Conservation (phyloP, 2,329 filamentous ascomycete genomes). For the Claviceps citrina region DNA sequence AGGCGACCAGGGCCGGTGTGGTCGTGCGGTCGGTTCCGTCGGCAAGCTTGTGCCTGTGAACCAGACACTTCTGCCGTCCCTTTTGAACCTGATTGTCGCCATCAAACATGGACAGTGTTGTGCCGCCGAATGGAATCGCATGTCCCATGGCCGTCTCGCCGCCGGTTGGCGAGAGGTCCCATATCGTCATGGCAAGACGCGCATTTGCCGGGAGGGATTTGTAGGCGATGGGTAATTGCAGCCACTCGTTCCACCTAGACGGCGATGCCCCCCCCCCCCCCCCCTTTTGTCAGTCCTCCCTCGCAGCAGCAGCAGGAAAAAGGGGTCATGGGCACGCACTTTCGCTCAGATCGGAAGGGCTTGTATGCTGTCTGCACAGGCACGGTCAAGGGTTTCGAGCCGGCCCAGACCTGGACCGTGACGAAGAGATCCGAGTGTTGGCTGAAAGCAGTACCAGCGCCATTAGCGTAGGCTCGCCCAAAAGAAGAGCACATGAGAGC, state of each 20-base stretch:
- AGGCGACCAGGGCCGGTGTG: slow-evolving; percentile 53
- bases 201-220: slow-evolving; percentile 67
- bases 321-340: slow-evolving; percentile 21
- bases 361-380: slow-evolving; percentile 88
- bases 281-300: neutral
- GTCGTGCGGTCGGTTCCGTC: slow-evolving; percentile 70
- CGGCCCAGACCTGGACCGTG: slow-evolving; percentile 85
- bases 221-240: slow-evolving; percentile 73
- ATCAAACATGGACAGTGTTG: slow-evolving; percentile 84
- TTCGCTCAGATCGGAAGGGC: slow-evolving; percentile 61
- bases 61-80: slow-evolving; percentile 76
- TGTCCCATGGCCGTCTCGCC: slow-evolving; percentile 55
- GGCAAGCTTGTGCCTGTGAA: slow-evolving; percentile 68
- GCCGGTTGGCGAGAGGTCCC: slow-evolving; percentile 78
- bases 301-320: neutral
- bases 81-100: slow-evolving; percentile 81
- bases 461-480: too few species aligned
- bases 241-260: slow-evolving; percentile 88
- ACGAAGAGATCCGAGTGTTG: slow-evolving; percentile 79
- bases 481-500: too few species aligned
- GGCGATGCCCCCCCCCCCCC: neutral
- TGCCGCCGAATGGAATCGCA: slow-evolving; percentile 83
- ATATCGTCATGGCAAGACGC: slow-evolving; percentile 80
- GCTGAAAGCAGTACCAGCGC: slow-evolving; percentile 27
- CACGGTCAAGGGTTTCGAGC: slow-evolving; percentile 86